phyloP scores from a whole-genome alignment of 169 alveolate species.

The Cryptosporidium viatorum region DNA sequence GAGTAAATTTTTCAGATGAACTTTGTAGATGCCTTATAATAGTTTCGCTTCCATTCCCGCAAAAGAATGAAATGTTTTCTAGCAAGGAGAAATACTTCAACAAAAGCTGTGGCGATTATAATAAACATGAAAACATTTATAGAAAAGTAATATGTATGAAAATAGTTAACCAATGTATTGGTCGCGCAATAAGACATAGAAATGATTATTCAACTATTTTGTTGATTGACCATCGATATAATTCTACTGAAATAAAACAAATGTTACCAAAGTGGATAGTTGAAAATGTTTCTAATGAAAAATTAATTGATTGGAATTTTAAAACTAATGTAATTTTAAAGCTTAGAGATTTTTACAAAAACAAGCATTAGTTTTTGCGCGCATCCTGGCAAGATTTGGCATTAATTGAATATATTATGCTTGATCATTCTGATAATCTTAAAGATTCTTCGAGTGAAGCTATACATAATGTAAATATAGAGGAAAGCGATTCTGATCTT shows the following conservation, averaged over 20 bases:
- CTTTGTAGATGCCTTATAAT: conserved; percentile 93
- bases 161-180: conserved; percentile 95
- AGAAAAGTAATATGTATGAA: conserved; percentile 89
- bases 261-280: conserved; percentile 81
- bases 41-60: conserved; percentile 95
- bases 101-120: conserved; percentile 2
- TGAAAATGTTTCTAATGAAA: conserved; percentile 37
- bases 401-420: neutral
- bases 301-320: conserved; percentile 30
- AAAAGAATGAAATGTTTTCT: conserved; percentile 76
- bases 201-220: conserved; percentile 93
- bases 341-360: conserved; percentile 31
- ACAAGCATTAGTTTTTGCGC: neutral
- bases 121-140: conserved; percentile 75
- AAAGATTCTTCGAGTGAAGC: neutral
- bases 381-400: neutral
- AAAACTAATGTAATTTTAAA: neutral
- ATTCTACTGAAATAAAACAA: conserved; percentile 56
- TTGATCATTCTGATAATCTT: neutral
- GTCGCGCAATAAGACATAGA: conserved; percentile 96
- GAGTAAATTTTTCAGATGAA: conserved; percentile 95
- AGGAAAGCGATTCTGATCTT: conserved; percentile 58
- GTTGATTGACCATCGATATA: conserved; percentile 90
- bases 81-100: conserved; percentile 72
- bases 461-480: neutral